Evolutionary conservation across 345 rosid species (phyloP), one percentile per base, ranked within the genome.

Genomic region (Populus alba): DNA sequence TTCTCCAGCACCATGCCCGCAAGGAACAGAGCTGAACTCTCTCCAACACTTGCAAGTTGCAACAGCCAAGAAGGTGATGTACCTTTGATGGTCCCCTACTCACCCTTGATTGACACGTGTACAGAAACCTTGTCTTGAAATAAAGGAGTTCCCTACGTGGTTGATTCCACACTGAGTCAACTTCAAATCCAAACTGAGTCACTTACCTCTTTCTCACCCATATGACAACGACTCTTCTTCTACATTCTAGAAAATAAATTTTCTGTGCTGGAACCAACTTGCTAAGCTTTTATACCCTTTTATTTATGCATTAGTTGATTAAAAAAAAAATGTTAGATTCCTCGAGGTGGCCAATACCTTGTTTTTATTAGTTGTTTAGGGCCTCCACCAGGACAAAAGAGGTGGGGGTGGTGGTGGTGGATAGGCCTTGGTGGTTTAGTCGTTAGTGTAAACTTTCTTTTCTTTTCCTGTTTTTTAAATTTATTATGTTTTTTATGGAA

Each of bases 91-190:
- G 73, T 70, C 65, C 71, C 23, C 11, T 17, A 5, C 6, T 16
- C 57, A 72, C 85, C 84, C 87, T 75, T 53, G 16, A 11, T 9
- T 7, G 74, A 80, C 85, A 82, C 85, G 80, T 82, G 85, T 72
- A 39, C 22, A 22, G 35, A 15, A 68, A 20, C 22, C 22, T 47
- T 43, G 83, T 67, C 76, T 76, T 69, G 62, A 77, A 79, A 73
- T 65, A 39, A 70, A 62, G 71, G 73, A 66, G 25, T 67, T 63
- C 9, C 12, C 72, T 1, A 29, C 1, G 68, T 27, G 13, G 59
- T 49, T 68, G 41, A 3, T 37, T 57, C 63, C 25, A 57, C 25
- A 57, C 63, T 23, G 63, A 57, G 27, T 57, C 63, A n/a, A 57
- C 29, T 37, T 7, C 39, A 17, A 27, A 16, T 33, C 61, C 29